These are phyloP conservation scores for Eremomyces bilateralis DNA, from an alignment of 495 filamentous ascomycete genomes.

Conservation along the genomic window DNA sequence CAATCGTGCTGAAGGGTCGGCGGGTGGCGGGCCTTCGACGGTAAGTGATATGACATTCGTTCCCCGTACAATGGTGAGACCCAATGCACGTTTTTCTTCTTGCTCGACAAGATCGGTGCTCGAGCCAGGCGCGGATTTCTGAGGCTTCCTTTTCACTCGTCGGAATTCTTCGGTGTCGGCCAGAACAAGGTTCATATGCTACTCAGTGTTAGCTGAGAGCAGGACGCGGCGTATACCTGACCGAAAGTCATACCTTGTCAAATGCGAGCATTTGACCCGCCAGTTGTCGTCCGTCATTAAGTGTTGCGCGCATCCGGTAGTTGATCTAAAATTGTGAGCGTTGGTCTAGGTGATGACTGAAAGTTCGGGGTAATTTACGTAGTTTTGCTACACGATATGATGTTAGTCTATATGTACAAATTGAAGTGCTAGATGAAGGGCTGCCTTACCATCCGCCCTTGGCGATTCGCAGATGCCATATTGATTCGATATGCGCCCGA, in stretches of 20 bases:
- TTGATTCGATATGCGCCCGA: slow-evolving; percentile 36
- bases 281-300: slow-evolving; percentile 92
- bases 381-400: no score
- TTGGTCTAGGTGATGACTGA: slow-evolving; percentile 13
- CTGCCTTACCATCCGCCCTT: slow-evolving; percentile 92
- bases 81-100: slow-evolving; percentile 90
- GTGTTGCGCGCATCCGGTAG: slow-evolving; percentile 92
- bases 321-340: slow-evolving; percentile 54
- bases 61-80: slow-evolving; percentile 85
- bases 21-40: slow-evolving; percentile 89
- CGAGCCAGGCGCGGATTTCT: slow-evolving; percentile 35
- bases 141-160: slow-evolving; percentile 64
- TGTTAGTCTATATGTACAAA: no score
- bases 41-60: slow-evolving; percentile 84
- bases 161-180: slow-evolving; percentile 99
- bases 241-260: slow-evolving; percentile 49
- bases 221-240: background rate
- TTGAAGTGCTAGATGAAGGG: slow-evolving; percentile 11
- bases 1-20: slow-evolving; percentile 77
- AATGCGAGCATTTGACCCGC: slow-evolving; percentile 93
- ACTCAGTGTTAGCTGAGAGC: slow-evolving; percentile 4
- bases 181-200: slow-evolving; percentile 99
- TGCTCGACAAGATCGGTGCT: slow-evolving; percentile 48
- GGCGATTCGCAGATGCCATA: slow-evolving; percentile 77
- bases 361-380: slow-evolving; percentile 40